Evolutionary conservation across 495 filamentous ascomycete species (phyloP).

Genomic region (Trichocladium antarcticum): DNA sequence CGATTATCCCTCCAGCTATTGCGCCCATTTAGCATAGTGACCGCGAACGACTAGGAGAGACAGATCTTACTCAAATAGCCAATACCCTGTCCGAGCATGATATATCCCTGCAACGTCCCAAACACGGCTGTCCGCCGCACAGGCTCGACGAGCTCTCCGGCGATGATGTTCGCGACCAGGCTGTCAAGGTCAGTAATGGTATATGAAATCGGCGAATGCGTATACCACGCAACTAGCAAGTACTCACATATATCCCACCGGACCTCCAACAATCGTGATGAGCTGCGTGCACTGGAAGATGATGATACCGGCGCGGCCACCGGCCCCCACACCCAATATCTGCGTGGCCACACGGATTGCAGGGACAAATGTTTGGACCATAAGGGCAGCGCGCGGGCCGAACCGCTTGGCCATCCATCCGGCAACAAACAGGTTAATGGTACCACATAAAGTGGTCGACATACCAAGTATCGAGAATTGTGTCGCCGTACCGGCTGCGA

Average conservation of each 20-base stretch:
- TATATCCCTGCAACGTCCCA: constrained; percentile 43
- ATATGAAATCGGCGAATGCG: no score
- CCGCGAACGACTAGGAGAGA: background rate
- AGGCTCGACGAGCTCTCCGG: constrained; percentile 39
- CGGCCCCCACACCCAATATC: constrained; percentile 42
- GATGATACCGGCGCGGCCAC: constrained; percentile 40
- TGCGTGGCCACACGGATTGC: constrained; percentile 44
- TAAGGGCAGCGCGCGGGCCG: constrained; percentile 42
- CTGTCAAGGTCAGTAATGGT: constrained; percentile 6
- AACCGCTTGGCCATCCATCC: constrained; percentile 46
- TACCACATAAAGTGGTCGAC: constrained; percentile 40
- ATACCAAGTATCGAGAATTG: constrained; percentile 43
- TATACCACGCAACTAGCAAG: no score
- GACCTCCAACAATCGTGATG: constrained; percentile 47
- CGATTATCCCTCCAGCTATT: constrained; percentile 42
- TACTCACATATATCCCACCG: constrained; percentile 43
- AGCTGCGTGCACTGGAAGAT: constrained; percentile 46
- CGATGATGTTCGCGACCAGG: constrained; percentile 44
- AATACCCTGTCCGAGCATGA: constrained; percentile 45
- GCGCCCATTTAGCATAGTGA: background rate
- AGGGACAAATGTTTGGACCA: constrained; percentile 41
- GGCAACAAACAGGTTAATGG: constrained; percentile 47
- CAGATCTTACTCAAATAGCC: constrained; percentile 37
- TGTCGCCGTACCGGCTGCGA: constrained; percentile 45
- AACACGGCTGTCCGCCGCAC: constrained; percentile 42